Evolutionary conservation across 83 land plant genomes (phyloP).

Genomic region (Picea abies): DNA sequence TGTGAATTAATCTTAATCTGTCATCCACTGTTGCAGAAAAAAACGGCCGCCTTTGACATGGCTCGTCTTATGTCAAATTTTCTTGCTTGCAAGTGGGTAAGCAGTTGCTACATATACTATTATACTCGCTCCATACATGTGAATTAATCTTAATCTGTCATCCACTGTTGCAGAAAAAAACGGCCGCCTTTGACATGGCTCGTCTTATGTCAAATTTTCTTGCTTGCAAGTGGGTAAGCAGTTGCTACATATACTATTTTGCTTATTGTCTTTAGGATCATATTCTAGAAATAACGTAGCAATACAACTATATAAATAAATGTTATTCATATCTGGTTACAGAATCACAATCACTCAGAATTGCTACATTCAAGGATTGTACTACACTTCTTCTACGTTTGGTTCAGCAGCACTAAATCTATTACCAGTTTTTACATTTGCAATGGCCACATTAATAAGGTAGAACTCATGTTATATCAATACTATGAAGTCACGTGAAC

Average conservation of each 20-base stretch:
- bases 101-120: background rate
- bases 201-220: background rate
- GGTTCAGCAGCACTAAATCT: constrained; percentile 8
- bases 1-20: background rate
- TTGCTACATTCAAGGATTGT: constrained; percentile 1
- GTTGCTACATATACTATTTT: background rate
- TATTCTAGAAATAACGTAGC: too few relatives aligned
- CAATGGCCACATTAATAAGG: constrained; percentile 16
- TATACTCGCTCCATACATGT: too few relatives aligned
- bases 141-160: background rate
- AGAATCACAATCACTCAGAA: constrained; percentile 13
- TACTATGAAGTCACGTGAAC: background rate
- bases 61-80: background rate
- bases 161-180: background rate
- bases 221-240: background rate
- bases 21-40: background rate
- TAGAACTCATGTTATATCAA: background rate
- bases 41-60: background rate
- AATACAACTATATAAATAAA: too few relatives aligned
- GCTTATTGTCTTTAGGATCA: background rate
- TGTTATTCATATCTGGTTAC: background rate
- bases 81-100: background rate
- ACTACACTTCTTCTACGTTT: constrained; percentile 19
- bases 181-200: background rate
- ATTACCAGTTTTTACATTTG: constrained; percentile 10